Evolutionary conservation across 805 yeast species (phyloP).

Genomic region (Nakazawaea laoshanensis): DNA sequence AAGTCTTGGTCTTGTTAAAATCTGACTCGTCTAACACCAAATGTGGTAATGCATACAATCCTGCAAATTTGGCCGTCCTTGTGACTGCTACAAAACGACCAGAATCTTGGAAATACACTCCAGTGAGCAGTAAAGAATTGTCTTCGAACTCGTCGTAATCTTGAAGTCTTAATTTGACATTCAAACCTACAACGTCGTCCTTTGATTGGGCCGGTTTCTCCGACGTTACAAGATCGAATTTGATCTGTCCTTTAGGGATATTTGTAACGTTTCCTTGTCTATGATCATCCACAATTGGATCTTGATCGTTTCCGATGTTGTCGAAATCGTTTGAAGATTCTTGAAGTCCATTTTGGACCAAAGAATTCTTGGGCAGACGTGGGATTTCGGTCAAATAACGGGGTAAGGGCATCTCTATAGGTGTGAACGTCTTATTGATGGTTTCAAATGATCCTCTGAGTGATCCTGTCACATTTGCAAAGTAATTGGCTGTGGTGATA

Average conservation of each 20-base stretch:
- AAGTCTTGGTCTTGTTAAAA: conserved; percentile 35
- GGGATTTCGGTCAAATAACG: conserved; percentile 15
- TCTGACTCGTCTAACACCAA: conserved; percentile 31
- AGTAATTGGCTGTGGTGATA: conserved; percentile 15
- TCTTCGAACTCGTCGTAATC: conserved; percentile 41
- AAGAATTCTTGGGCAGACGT: background rate
- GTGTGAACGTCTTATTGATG: conserved; percentile 12
- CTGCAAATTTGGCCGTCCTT: conserved; percentile 55
- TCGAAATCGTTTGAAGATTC: conserved; percentile 8
- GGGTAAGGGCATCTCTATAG: conserved; percentile 23
- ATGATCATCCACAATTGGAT: background rate
- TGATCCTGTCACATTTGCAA: conserved; percentile 40
- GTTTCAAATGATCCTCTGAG: conserved; percentile 32
- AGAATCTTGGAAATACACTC: conserved; percentile 56
- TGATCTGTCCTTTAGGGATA: conserved; percentile 14
- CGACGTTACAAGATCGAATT: conserved; percentile 7
- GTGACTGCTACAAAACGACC: conserved; percentile 57
- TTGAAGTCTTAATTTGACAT: conserved; percentile 14
- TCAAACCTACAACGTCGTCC: conserved; percentile 21
- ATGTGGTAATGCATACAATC: conserved; percentile 55
- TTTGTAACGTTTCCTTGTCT: conserved; percentile 17
- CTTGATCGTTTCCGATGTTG: conserved; percentile 1
- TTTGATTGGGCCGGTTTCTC: conserved; percentile 16
- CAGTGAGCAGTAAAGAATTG: conserved; percentile 43
- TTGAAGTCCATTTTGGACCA: conserved; percentile 3